These are phyloP conservation scores for Herpetospermum pedunculosum DNA, from an alignment of 306 rosid species.

Conservation along the genomic window DNA sequence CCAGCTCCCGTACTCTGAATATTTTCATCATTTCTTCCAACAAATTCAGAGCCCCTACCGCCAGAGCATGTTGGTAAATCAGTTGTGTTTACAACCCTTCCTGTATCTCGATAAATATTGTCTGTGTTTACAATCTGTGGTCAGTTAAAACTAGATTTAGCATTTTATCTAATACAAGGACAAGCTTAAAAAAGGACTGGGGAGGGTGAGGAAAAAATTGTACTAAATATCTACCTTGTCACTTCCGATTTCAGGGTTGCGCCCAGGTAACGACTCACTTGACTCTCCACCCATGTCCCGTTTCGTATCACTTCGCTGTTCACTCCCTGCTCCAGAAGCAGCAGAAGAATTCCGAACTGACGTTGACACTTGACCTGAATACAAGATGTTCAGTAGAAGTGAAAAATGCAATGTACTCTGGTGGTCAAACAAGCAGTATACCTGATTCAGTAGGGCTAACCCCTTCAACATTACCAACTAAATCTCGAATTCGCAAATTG, in stretches of 20 bases:
- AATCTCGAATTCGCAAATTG: slow-evolving; percentile 39
- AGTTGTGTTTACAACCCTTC: slow-evolving; percentile 10
- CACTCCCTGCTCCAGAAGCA: slow-evolving; percentile 40
- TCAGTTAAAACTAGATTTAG: not conserved
- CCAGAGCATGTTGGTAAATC: slow-evolving; percentile 37
- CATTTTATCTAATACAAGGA: not conserved
- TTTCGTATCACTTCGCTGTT: slow-evolving; percentile 24
- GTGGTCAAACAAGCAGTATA: slow-evolving; percentile 13
- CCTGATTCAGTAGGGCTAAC: slow-evolving; percentile 37
- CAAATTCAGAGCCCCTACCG: slow-evolving; percentile 25
- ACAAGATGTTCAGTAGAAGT: slow-evolving; percentile 12
- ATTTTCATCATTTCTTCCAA: slow-evolving; percentile 26
- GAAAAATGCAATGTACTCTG: not conserved
- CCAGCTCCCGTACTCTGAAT: slow-evolving; percentile 28
- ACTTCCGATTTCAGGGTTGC: not conserved
- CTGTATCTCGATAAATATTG: slow-evolving; percentile 1
- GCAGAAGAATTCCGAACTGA: slow-evolving; percentile 31
- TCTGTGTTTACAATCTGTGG: not conserved
- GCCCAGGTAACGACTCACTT: not conserved
- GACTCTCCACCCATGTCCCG: slow-evolving; percentile 19
- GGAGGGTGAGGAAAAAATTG: not conserved
- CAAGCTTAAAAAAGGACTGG: not conserved
- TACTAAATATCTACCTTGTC: not conserved
- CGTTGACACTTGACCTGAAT: slow-evolving; percentile 41
- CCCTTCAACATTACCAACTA: slow-evolving; percentile 44